These are phyloP conservation scores for Ecytonucleospora hepatopenaei DNA, from an alignment of 371 early-diverging fungal genomes.

Conservation along the genomic window DNA sequence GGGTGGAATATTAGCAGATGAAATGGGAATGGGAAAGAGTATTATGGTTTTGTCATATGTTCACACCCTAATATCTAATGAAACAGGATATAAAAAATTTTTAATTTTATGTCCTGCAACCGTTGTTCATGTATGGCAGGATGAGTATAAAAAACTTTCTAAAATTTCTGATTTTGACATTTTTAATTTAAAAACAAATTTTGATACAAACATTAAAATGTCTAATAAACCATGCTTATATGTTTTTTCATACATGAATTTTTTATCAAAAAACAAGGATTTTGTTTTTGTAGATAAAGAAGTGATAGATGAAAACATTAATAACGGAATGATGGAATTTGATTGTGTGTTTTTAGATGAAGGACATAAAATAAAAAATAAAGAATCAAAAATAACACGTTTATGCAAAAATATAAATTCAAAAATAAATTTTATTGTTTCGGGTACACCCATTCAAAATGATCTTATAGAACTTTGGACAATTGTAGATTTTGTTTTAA, in stretches of 20 bases:
- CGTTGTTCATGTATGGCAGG: slow-evolving; percentile 80
- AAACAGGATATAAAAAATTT: slow-evolving; percentile 59
- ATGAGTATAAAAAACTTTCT: slow-evolving; percentile 74
- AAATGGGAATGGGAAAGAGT: slow-evolving; percentile 92
- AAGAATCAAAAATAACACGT: slow-evolving; percentile 72
- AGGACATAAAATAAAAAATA: slow-evolving; percentile 88
- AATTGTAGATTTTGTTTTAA: slow-evolving; percentile 79
- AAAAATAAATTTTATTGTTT: slow-evolving; percentile 68
- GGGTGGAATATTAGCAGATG: slow-evolving; percentile 90
- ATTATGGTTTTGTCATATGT: slow-evolving; percentile 75
- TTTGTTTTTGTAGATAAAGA: too few species aligned
- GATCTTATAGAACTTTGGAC: slow-evolving; percentile 87
- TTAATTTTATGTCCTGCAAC: slow-evolving; percentile 85
- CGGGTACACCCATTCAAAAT: slow-evolving; percentile 95
- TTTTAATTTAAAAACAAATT: slow-evolving; percentile 70
- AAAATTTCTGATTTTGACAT: neutral
- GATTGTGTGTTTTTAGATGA: slow-evolving; percentile 83
- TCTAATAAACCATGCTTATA: too few species aligned
- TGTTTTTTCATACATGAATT: too few species aligned
- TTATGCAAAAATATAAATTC: slow-evolving; percentile 25
- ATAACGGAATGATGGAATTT: slow-evolving; percentile 60
- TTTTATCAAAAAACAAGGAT: too few species aligned
- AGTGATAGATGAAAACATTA: too few species aligned
- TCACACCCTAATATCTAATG: slow-evolving; percentile 60
- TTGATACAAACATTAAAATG: too few species aligned